Conservation (phyloP, 2,329 filamentous ascomycete genomes). For the Hymenoscyphus salicellus region DNA sequence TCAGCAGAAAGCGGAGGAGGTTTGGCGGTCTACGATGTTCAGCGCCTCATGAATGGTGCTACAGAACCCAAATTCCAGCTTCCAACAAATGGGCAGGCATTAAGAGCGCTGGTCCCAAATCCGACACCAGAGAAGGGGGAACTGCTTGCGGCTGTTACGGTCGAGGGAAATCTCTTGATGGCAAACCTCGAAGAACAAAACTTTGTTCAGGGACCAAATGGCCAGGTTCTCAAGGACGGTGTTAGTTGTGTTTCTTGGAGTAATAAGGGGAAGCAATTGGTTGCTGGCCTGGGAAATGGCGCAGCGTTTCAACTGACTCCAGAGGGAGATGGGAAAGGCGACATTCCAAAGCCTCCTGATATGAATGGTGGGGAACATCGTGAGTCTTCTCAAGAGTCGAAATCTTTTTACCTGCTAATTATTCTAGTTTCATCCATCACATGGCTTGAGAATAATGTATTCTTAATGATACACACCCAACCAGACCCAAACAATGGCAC, state of each 20-base stretch:
- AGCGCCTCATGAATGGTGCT: slow-evolving; percentile 62
- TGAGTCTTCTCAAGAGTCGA: slow-evolving; percentile 42
- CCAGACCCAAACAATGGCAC: slow-evolving; percentile 51
- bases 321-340: slow-evolving; percentile 70
- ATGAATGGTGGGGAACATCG: slow-evolving; percentile 63
- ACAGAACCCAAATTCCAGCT: slow-evolving; percentile 72
- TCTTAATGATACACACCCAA: slow-evolving; percentile 76
- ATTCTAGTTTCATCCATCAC: slow-evolving; percentile 69
- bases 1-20: slow-evolving; percentile 79
- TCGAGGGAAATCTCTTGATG: slow-evolving; percentile 76
- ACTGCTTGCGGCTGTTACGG: slow-evolving; percentile 76
- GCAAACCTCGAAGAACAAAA: slow-evolving; percentile 70
- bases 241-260: slow-evolving; percentile 91
- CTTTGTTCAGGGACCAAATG: slow-evolving; percentile 57
- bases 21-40: slow-evolving; percentile 77
- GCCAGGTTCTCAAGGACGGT: slow-evolving; percentile 64
- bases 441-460: slow-evolving; percentile 87
- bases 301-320: slow-evolving; percentile 79
- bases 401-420: slow-evolving; percentile 10
- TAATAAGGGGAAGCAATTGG: slow-evolving; percentile 84
- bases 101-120: slow-evolving; percentile 77
- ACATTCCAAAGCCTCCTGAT: slow-evolving; percentile 73
- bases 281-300: slow-evolving; percentile 80
- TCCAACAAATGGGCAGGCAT: slow-evolving; percentile 67
- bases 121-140: slow-evolving; percentile 70